phyloP scores from a whole-genome alignment of 805 yeast species.

The Nakazawaea anatomiae region DNA sequence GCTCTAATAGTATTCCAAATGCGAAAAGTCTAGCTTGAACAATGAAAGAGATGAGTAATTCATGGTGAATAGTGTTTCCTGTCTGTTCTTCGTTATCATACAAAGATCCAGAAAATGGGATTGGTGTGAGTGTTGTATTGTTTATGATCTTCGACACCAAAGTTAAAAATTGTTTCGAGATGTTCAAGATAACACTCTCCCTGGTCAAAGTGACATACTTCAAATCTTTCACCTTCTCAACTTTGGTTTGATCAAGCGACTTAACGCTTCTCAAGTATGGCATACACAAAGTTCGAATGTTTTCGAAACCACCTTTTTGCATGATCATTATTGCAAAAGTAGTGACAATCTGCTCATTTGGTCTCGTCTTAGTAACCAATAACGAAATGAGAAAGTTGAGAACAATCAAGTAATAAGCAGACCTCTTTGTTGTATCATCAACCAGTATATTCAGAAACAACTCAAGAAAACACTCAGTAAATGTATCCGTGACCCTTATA shows the following conservation, averaged over 20 bases:
- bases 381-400: conserved; percentile 30
- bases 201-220: conserved; percentile 29
- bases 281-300: conserved; percentile 10
- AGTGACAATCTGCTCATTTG: conserved; percentile 4
- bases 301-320: conserved; percentile 12
- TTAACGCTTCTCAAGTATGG: conserved; percentile 20
- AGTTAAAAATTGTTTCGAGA: conserved; percentile 36
- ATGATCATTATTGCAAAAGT: conserved; percentile 11
- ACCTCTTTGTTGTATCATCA: conserved; percentile 16
- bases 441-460: conserved; percentile 15
- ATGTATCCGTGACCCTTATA: conserved; percentile 19
- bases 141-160: conserved; percentile 41
- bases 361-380: conserved; percentile 18
- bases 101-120: conserved; percentile 30
- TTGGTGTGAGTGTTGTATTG: conserved; percentile 24
- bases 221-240: conserved; percentile 27
- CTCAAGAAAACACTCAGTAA: conserved; percentile 16
- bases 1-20: conserved; percentile 30
- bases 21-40: conserved; percentile 36
- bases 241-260: conserved; percentile 17
- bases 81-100: conserved; percentile 27
- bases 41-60: conserved; percentile 22
- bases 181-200: conserved; percentile 29
- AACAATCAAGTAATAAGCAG: conserved; percentile 20
- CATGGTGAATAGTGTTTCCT: conserved; percentile 19